phyloP scores from a whole-genome alignment of 2,329 filamentous ascomycete genomes.

The Pyrenochaeta sp. region DNA sequence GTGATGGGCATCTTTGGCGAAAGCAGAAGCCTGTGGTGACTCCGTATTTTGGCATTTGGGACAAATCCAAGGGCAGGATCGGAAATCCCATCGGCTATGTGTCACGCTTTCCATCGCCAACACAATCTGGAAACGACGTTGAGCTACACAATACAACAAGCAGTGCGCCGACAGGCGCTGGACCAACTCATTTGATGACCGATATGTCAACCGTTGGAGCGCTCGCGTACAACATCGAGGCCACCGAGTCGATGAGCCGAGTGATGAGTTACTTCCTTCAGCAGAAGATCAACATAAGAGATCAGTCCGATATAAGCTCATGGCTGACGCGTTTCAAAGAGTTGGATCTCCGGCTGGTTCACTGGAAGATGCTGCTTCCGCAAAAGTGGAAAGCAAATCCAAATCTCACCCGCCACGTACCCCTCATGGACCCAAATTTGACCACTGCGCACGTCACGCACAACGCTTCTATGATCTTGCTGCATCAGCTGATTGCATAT shows the following conservation, averaged over 20 bases:
- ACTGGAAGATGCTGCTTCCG: constrained; percentile 29
- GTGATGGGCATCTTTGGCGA: constrained; percentile 28
- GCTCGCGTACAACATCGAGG: constrained; percentile 27
- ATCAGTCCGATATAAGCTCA: constrained; percentile 19
- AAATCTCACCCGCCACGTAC: constrained; percentile 22
- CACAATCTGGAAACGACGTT: constrained; percentile 1
- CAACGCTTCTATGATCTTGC: constrained; percentile 24
- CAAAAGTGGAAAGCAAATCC: constrained; percentile 32
- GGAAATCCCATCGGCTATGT: constrained; percentile 22
- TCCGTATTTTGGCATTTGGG: constrained; percentile 31
- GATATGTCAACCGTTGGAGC: constrained; percentile 31
- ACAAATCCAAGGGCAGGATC: constrained; percentile 25
- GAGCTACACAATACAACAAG: neutral
- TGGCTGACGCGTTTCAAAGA: constrained; percentile 33
- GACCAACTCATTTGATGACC: constrained; percentile 1
- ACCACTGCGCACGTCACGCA: constrained; percentile 28
- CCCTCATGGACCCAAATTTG: constrained; percentile 25
- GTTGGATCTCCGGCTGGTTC: constrained; percentile 25
- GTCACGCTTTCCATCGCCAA: constrained; percentile 11
- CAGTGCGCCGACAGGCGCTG: neutral
- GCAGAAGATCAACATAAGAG: constrained; percentile 21
- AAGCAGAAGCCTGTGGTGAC: constrained; percentile 21
- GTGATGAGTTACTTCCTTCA: constrained; percentile 28
- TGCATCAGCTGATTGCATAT: constrained; percentile 26
- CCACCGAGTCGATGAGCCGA: constrained; percentile 28